These are phyloP conservation scores for Phytophthora colocasiae DNA, from an alignment of 352 stramenopile genomes.

Conservation along the genomic window DNA sequence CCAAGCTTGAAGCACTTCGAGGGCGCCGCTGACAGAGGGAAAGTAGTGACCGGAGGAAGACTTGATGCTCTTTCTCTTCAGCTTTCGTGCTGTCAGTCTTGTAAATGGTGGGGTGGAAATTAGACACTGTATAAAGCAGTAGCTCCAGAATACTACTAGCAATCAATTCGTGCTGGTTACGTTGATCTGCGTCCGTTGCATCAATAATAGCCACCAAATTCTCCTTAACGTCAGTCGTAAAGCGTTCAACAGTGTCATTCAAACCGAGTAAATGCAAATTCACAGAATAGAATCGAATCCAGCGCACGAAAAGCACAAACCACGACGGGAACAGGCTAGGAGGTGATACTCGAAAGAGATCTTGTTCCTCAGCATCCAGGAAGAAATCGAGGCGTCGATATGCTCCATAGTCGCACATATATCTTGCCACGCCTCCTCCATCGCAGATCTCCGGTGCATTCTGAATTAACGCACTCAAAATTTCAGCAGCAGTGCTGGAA, in stretches of 20 bases:
- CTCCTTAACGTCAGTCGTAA: neutral
- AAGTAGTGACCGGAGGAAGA: constrained; percentile 26
- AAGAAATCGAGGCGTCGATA: constrained; percentile 25
- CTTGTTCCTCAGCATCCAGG: constrained; percentile 2
- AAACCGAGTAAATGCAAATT: constrained; percentile 19
- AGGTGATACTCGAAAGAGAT: constrained; percentile 6
- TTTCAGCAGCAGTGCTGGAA: constrained; percentile 8
- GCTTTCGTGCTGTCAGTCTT: constrained; percentile 13
- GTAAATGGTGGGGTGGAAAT: constrained; percentile 26
- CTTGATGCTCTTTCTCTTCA: constrained; percentile 16
- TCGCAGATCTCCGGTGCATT: neutral
- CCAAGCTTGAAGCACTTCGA: neutral
- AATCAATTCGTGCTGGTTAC: constrained; percentile 12
- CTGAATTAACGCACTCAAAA: constrained; percentile 14
- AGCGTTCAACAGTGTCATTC: neutral
- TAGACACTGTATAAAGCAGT: constrained; percentile 22
- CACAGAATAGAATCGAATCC: constrained; percentile 41
- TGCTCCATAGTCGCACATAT: constrained; percentile 13
- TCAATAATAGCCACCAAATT: neutral
- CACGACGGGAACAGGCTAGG: constrained; percentile 20
- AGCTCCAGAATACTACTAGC: constrained; percentile 16
- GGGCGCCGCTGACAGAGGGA: constrained; percentile 18
- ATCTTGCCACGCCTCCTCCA: constrained; percentile 1
- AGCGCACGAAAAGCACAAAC: constrained; percentile 37
- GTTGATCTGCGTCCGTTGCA: neutral